Percentiles rank a stretch among this genome's conserved stretches.
Evolutionary conservation across 257 asterid genomes (phyloP).

Genomic region (Solanum pimpinellifolium): DNA sequence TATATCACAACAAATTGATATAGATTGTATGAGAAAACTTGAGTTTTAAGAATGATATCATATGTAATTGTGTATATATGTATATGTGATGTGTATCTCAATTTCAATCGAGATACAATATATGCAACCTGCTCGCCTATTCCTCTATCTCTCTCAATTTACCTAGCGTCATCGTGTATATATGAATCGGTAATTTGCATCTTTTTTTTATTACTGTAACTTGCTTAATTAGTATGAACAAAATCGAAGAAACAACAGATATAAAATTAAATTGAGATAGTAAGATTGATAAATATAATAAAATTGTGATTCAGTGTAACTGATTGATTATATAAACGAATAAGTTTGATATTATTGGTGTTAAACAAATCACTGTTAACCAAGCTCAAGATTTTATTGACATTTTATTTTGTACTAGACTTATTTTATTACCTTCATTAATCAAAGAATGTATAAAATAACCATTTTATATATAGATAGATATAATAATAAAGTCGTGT

Average conservation of each 20-base stretch:
- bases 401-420: neutral
- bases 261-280: neutral
- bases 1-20: neutral
- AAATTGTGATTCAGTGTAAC: neutral
- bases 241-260: neutral
- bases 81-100: neutral
- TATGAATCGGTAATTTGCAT: neutral
- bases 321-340: neutral
- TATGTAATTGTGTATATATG: neutral
- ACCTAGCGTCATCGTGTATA: neutral
- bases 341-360: neutral
- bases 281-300: neutral
- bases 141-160: neutral
- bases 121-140: neutral
- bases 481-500: neutral
- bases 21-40: neutral
- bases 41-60: neutral
- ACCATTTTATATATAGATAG: neutral
- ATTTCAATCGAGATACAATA: neutral
- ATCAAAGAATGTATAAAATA: neutral
- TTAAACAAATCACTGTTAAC: neutral
- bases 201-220: neutral
- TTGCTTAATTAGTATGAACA: neutral
- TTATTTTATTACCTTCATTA: neutral
- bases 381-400: neutral